Conservation (phyloP, 805 yeast species). For the Komagataella populi region DNA sequence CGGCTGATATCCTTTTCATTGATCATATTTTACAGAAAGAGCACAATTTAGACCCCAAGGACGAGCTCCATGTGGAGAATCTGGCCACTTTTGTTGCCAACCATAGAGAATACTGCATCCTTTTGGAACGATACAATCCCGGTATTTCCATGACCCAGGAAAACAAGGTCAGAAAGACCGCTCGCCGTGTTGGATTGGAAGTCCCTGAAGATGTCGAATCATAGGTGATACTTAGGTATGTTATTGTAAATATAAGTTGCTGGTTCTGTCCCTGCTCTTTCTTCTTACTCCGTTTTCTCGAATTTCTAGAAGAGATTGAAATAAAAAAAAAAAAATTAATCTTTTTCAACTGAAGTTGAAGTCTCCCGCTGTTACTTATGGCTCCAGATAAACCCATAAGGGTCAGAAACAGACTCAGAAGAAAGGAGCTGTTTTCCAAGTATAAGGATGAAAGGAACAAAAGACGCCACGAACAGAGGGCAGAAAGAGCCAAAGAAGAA, state of each 20-base stretch:
- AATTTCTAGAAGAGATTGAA: not conserved
- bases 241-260: not conserved
- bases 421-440: conserved; percentile 67
- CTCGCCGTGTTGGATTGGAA: conserved; percentile 78
- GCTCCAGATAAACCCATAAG: conserved; percentile 24
- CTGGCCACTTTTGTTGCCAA: conserved; percentile 47
- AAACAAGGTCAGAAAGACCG: conserved; percentile 70
- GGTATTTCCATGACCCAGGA: conserved; percentile 65
- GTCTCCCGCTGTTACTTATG: conserved; percentile 12
- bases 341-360: not conserved
- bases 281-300: not conserved
- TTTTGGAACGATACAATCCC: conserved; percentile 79
- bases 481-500: conserved; percentile 82
- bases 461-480: conserved; percentile 62
- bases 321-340: not conserved
- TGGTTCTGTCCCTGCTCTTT: not conserved
- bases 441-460: conserved; percentile 65
- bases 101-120: conserved; percentile 66
- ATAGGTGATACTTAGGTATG: not conserved
- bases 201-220: conserved; percentile 27
- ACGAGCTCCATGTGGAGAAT: conserved; percentile 35
- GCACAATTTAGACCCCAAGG: conserved; percentile 7
- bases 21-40: conserved; percentile 14
- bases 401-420: conserved; percentile 64
- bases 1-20: conserved; percentile 12